Conservation (phyloP, 306 rosid species). For the Begonia peltatifolia region DNA sequence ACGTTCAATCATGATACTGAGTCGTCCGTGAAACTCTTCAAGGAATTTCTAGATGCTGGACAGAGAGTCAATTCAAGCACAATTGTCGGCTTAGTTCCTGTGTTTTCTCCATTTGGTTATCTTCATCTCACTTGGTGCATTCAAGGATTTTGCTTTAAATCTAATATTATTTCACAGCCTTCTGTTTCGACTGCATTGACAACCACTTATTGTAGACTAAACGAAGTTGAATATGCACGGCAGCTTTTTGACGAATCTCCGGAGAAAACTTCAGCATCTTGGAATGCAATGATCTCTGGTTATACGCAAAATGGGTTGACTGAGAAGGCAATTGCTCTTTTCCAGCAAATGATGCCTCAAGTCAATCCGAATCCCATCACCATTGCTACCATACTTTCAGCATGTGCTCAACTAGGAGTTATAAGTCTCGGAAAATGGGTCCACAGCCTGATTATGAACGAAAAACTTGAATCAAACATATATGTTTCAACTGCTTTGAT, state of each 20-base stretch:
- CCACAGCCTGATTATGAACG: slow-evolving; percentile 55
- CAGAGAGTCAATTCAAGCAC: slow-evolving; percentile 54
- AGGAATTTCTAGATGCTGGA: slow-evolving; percentile 44
- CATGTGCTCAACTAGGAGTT: slow-evolving; percentile 92
- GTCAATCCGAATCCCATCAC: slow-evolving; percentile 66
- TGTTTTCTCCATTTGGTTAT: slow-evolving; percentile 65
- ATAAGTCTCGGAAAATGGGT: slow-evolving; percentile 78
- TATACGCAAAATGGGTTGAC: slow-evolving; percentile 81
- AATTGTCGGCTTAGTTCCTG: slow-evolving; percentile 70
- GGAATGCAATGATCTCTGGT: slow-evolving; percentile 97
- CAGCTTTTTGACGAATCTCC: slow-evolving; percentile 67
- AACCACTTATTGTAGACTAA: slow-evolving; percentile 55
- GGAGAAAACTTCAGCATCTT: slow-evolving; percentile 62
- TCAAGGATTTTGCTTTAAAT: slow-evolving; percentile 54
- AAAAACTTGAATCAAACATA: slow-evolving; percentile 55
- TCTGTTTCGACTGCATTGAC: slow-evolving; percentile 70
- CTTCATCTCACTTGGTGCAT: slow-evolving; percentile 40
- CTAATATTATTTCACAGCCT: slow-evolving; percentile 41
- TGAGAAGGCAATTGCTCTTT: slow-evolving; percentile 64
- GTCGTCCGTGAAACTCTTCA: slow-evolving; percentile 45
- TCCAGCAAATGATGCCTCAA: slow-evolving; percentile 58
- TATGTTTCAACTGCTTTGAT: slow-evolving; percentile 71
- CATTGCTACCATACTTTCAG: slow-evolving; percentile 72
- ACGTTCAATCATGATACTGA: slow-evolving; percentile 45
- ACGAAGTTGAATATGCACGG: slow-evolving; percentile 58